Base-by-base conservation (phyloP, 129 eudicot species). In the Flaveria ramosissima region DNA sequence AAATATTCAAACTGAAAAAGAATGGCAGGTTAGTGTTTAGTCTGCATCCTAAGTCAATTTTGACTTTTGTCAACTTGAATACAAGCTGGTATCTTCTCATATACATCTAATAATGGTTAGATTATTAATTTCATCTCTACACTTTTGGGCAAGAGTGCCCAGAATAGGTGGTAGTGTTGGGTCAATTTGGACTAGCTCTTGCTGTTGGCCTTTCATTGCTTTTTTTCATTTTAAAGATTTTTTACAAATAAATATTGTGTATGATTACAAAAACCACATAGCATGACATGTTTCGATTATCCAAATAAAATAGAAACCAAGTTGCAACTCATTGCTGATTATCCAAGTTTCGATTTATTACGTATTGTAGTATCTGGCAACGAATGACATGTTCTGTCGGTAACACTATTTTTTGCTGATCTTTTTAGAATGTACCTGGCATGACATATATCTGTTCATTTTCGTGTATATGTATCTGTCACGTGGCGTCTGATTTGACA, bases 11-110 rank as follows among this genome's bases (percentile, higher is more conserved):
- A 85, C 72, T 42, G 88, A 95, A 36, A 88, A 91, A 88, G 97
- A 95, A 84, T 95, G 97, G 99, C 89, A 87, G 97, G 99, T 93
- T 70, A 68, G 70, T 55, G 96, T 36, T 93, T 70, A 68, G 66
- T 56, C 60, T 45, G n/a, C 36, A 36, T 63, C 6, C 27, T 9
- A 65, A 17, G 14, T 51, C 6, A 52, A 32, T 16, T 36, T 76
- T 32, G 26, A 13, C 26, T 2, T 51, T 66, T 19, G 26, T 13
- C 26, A 3, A 65, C 13, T 50, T 51, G 19, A 65, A 65, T 53
- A 15, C 68, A 23, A 67, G 19, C 56, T 5, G 42, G 3, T 9
- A 23, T 77, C 21, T 32, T 20, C 46, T 53, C 7, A 13, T 73
- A 10, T 47, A 17, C 12, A 50, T 71, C 48, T 53, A 21, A 15